These are phyloP conservation scores for Ilex aquifolium DNA, from an alignment of 257 asterid genomes.

Conservation along the genomic window DNA sequence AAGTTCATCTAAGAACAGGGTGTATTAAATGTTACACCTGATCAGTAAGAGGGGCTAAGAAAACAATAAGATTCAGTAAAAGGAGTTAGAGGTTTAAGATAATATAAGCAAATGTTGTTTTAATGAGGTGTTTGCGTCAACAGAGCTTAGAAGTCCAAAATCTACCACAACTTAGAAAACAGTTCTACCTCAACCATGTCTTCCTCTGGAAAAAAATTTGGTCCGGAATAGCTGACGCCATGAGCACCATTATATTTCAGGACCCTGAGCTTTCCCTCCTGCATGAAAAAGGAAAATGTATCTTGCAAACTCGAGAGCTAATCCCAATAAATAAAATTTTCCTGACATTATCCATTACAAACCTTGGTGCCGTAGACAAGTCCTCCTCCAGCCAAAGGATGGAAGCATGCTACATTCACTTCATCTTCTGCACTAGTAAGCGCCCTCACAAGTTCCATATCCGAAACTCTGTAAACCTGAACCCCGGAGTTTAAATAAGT, in stretches of 20 bases:
- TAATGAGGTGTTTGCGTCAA: neutral
- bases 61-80: neutral
- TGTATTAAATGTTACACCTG: too few species aligned
- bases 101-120: neutral
- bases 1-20: too few species aligned
- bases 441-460: neutral
- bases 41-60: neutral
- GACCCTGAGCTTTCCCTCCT: constrained; percentile 4
- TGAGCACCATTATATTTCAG: neutral
- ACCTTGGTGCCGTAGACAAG: constrained; percentile 2
- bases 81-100: neutral
- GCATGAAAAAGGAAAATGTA: neutral
- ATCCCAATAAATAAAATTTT: neutral
- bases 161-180: too few species aligned
- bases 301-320: neutral
- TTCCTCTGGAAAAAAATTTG: neutral
- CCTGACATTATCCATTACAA: neutral
- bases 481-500: neutral
- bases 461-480: neutral
- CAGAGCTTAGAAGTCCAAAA: too few species aligned
- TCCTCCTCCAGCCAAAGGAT: constrained; percentile 1
- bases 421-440: constrained; percentile 5
- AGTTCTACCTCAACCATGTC: neutral
- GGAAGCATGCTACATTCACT: constrained; percentile 2
- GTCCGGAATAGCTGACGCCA: neutral